Conservation (phyloP, 2,329 filamentous ascomycete genomes). For the Ascochyta rabiei region DNA sequence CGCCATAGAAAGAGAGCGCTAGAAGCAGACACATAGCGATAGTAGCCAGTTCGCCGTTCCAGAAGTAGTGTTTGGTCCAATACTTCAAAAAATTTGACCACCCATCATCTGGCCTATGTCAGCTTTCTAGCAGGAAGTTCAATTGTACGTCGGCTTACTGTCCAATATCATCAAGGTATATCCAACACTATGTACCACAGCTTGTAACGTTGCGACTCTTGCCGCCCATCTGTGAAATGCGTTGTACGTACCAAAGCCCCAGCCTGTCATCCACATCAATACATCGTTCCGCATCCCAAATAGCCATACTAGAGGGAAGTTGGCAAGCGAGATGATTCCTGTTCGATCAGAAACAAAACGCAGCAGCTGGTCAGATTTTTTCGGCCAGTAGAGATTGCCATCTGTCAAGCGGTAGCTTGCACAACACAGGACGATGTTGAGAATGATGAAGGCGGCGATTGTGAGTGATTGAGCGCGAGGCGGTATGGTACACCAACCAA, state of each 20-base stretch:
- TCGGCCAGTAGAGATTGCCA: constrained; percentile 54
- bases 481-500: constrained; percentile 55
- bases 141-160: constrained; percentile 16
- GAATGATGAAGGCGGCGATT: constrained; percentile 52
- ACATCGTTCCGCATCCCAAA: constrained; percentile 72
- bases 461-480: constrained; percentile 56
- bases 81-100: constrained; percentile 47
- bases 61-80: constrained; percentile 57
- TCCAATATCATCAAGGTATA: constrained; percentile 59
- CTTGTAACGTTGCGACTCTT: constrained; percentile 65
- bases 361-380: constrained; percentile 48
- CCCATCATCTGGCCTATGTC: constrained; percentile 30
- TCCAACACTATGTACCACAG: constrained; percentile 66
- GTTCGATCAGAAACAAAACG: constrained; percentile 69
- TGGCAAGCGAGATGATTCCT: constrained; percentile 67
- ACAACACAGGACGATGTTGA: constrained; percentile 53
- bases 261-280: constrained; percentile 70
- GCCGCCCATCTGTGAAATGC: constrained; percentile 72
- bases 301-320: constrained; percentile 69
- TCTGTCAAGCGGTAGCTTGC: constrained; percentile 54
- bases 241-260: constrained; percentile 71
- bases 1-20: constrained; percentile 57
- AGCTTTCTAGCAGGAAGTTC: background rate
- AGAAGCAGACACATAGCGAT: constrained; percentile 54
- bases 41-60: constrained; percentile 55